Percentiles rank a stretch among this genome's conserved stretches.
phyloP scores from a whole-genome alignment of 1,284 basidiomycete species.

The Schizophyllum amplum region DNA sequence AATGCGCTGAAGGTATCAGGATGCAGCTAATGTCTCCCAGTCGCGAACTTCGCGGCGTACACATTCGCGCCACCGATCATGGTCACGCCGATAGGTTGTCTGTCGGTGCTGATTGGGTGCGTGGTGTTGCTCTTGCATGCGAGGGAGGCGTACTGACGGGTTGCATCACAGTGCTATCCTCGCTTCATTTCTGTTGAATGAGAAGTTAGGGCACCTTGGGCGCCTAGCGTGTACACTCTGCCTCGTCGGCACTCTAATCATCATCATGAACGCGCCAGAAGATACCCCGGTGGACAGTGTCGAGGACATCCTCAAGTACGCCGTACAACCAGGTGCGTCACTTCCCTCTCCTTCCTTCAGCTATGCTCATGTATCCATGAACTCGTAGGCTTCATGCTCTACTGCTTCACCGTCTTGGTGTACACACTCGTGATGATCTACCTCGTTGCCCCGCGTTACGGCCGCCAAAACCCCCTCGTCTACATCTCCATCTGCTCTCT shows the following conservation, averaged over 20 bases:
- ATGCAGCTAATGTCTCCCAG: slow-evolving; percentile 32
- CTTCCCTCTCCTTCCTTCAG: not conserved
- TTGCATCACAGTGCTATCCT: slow-evolving; percentile 85
- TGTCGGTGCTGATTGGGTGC: slow-evolving; percentile 95
- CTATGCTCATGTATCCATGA: slow-evolving; percentile 1
- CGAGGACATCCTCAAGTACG: slow-evolving; percentile 89
- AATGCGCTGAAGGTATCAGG: not conserved
- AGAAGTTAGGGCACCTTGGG: slow-evolving; percentile 91
- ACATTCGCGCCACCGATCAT: slow-evolving; percentile 97
- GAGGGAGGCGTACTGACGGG: no score
- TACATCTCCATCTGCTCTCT: slow-evolving; percentile 93
- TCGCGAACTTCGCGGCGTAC: slow-evolving; percentile 98
- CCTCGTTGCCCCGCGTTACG: slow-evolving; percentile 79
- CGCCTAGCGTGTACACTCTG: slow-evolving; percentile 90
- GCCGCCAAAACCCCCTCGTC: slow-evolving; percentile 84
- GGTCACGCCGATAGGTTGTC: slow-evolving; percentile 91
- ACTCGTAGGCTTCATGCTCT: slow-evolving; percentile 74
- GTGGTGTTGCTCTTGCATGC: no score
- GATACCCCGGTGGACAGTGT: slow-evolving; percentile 93
- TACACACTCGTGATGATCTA: slow-evolving; percentile 88
- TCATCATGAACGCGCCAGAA: slow-evolving; percentile 94
- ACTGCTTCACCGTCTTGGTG: slow-evolving; percentile 79
- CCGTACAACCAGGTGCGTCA: slow-evolving; percentile 80
- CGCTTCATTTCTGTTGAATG: slow-evolving; percentile 88
- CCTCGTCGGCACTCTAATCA: slow-evolving; percentile 88